Base-by-base conservation (phyloP, 2,329 filamentous ascomycete genomes). In the Hypoxylon sp. region DNA sequence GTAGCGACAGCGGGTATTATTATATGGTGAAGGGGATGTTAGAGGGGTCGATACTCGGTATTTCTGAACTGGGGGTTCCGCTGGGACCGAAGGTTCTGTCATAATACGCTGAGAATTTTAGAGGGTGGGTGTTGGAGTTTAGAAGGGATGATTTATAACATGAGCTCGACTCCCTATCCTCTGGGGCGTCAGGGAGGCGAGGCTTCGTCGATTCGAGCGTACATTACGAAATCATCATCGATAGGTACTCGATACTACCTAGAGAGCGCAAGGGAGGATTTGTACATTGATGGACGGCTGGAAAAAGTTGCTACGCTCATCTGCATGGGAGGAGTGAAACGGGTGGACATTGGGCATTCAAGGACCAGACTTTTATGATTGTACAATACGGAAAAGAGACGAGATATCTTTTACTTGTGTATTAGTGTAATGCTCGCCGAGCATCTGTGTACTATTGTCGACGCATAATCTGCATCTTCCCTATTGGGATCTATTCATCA, bases 201-300 rank as follows among this genome's bases (percentile, higher is more conserved):
- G 61, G 58, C 65, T 64, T 55, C 60, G 63, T 62, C 60, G 60
- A 55, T 61, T 55, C 52, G 66, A 64, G 63, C 62, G 69, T 64
- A 54, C 59, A 64, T 58, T 56, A 65, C 65, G 45, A 62, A 55
- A 62, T 66, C 53, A 64, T 63, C 51, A 62, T 63, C 58, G 48
- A 56, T 56, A 49, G 31, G 29, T 58, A 63, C 57, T 58, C 65
- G 65, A 67, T 64, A 60, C 60, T 56, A 47, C 53, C 55, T 58
- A 41, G n/a, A n/a, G n/a, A n/a, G 31, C 24, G 43, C 46, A 10
- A 38, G 38, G 48, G 56, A 40, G 48, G 62, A 48, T 66, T 66
- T 72, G 70, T 71, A 71, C 70, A 72, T 71, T 70, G 66, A 64
- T 67, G 56, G 62, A 67, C 63, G 68, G 70, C 67, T 64, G 68